Conservation (phyloP, 371 early-diverging fungal species). For the Coemansia sp. region DNA sequence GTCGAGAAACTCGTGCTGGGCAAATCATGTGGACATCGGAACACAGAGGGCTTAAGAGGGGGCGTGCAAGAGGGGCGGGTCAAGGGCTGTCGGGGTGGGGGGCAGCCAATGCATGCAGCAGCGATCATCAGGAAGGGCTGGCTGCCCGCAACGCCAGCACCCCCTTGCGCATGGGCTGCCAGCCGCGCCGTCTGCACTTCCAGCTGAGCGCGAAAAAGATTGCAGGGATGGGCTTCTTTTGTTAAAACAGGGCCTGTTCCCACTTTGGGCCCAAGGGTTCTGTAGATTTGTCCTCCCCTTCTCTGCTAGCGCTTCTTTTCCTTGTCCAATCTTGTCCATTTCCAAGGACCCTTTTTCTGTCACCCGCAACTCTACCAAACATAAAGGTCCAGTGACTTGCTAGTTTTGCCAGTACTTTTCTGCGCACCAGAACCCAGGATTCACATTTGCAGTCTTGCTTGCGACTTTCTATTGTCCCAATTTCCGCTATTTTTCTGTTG, state of each 20-base stretch:
- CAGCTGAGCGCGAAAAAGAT: too few relatives aligned
- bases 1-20: background rate
- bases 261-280: background rate
- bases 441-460: background rate
- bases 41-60: background rate
- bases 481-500: background rate
- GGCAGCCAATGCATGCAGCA: constrained; percentile 4
- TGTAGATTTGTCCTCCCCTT: background rate
- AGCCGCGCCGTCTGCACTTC: too few relatives aligned
- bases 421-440: background rate
- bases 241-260: background rate
- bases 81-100: background rate
- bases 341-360: background rate
- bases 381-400: background rate
- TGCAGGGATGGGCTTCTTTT: background rate
- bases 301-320: background rate
- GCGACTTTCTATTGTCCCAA: background rate
- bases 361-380: background rate
- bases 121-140: constrained; percentile 1
- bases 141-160: background rate
- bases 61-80: background rate
- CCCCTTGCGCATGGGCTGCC: background rate
- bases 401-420: background rate
- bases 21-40: background rate
- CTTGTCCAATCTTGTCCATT: background rate